Evolutionary conservation across 306 rosid species (phyloP), one percentile per base, ranked within the genome.

Genomic region (Chamaecrista fasciculata): DNA sequence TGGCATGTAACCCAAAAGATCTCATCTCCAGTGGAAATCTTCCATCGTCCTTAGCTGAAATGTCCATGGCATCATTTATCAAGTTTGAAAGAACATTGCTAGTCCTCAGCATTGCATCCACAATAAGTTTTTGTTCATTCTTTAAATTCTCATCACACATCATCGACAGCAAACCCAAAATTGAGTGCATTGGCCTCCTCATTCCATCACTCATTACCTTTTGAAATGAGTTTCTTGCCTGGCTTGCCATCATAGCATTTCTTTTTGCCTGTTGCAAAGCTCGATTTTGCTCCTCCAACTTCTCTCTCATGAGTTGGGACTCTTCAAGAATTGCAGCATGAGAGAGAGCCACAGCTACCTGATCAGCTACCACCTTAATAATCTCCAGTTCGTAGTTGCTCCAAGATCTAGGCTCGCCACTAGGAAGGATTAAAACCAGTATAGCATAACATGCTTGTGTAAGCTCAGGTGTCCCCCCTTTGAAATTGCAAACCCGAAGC

Each of bases 301-400:
- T 84, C 67, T 95, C 97, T 69, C 99, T 84, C 99, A 95, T 95
- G 34, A 87, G 95, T 75, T 91, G 99, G 36, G 99, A 95, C 79
- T 95, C 99, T 72, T 95, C 99, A n/a, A 95, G 89, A 77, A 95
- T 82, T 19, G 95, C 99, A 57, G 99, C 99, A 84, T 95, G 99
- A 37, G 99, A 95, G 43, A 95, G 87, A 49, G 99, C 99, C 62
- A 95, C 99, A 1, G 99, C 99, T 6, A 95, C 99, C 85, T 95
- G 99, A 81, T 95, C 99, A 47, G 99, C 99, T 67, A 95, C 99
- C 52, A 89, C 99, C 85, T 89, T 84, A 47, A 95, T 87, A 67
- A 95, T 95, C 86, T 95, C 99, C 55, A 85, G 82, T 72, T 91
- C 99, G 74, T 91, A 95, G 65, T 76, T 67, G 78, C 84, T 89